Evolutionary conservation across 441 rosid genomes (phyloP).

Genomic region (Bruguiera hainesii): DNA sequence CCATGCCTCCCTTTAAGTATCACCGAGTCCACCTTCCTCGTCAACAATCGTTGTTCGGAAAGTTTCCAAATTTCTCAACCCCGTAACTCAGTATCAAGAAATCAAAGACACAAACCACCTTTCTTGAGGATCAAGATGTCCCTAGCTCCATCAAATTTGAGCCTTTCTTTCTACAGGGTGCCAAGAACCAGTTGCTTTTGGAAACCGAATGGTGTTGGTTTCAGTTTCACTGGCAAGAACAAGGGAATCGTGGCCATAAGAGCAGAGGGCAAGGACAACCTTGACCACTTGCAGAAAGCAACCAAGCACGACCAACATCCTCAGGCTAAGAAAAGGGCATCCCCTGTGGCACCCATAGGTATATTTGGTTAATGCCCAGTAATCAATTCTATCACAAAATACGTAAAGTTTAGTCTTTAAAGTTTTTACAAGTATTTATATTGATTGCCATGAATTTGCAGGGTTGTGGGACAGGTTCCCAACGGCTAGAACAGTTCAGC

Average conservation of each 20-base stretch:
- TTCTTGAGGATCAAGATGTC: slow-evolving; percentile 22
- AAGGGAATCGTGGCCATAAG: slow-evolving; percentile 28
- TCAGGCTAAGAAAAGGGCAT: slow-evolving; percentile 35
- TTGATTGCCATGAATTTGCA: slow-evolving; percentile 11
- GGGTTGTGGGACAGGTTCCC: slow-evolving; percentile 64
- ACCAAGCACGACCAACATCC: slow-evolving; percentile 20
- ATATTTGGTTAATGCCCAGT: background rate
- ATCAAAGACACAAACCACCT: background rate
- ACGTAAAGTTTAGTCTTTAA: too few species aligned
- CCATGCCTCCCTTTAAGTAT: slow-evolving; percentile 21
- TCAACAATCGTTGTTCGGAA: background rate
- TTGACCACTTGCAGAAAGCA: slow-evolving; percentile 44
- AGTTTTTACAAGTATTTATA: background rate
- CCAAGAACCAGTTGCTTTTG: slow-evolving; percentile 7
- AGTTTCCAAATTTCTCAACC: background rate
- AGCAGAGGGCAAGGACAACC: slow-evolving; percentile 36
- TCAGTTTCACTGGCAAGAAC: background rate
- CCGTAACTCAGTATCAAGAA: background rate
- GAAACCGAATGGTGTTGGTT: background rate
- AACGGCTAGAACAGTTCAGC: slow-evolving; percentile 54
- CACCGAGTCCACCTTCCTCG: background rate
- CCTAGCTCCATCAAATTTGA: slow-evolving; percentile 29
- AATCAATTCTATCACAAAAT: background rate
- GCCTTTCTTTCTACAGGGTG: slow-evolving; percentile 8
- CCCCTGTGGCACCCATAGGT: slow-evolving; percentile 44